Percentiles rank a stretch among this genome's conserved stretches.
These are phyloP conservation scores for Pichia sp. DNA, from an alignment of 1,139 yeast species.

Conservation along the genomic window DNA sequence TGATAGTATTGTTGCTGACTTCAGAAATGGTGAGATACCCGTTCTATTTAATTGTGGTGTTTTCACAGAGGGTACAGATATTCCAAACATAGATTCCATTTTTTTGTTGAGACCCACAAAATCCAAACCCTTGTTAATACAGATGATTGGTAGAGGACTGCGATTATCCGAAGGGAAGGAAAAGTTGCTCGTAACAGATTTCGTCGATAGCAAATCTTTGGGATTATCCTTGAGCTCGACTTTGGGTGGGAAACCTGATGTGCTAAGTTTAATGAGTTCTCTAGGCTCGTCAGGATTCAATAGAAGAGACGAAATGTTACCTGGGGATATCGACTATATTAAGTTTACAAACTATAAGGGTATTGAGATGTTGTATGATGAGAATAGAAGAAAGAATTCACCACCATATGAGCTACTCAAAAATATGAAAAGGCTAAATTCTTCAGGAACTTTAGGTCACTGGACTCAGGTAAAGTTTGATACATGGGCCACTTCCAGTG, in stretches of 20 bases:
- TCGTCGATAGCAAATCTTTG: slow-evolving; percentile 55
- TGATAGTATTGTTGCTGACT: slow-evolving; percentile 49
- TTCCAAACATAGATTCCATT: slow-evolving; percentile 82
- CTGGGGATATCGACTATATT: slow-evolving; percentile 26
- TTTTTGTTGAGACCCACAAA: slow-evolving; percentile 78
- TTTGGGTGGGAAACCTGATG: slow-evolving; percentile 42
- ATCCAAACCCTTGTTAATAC: slow-evolving; percentile 67
- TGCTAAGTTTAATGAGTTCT: slow-evolving; percentile 13
- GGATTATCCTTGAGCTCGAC: slow-evolving; percentile 65
- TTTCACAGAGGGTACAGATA: slow-evolving; percentile 93
- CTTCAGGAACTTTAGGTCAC: background rate
- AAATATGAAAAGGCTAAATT: slow-evolving; percentile 8
- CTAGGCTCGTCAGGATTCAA: slow-evolving; percentile 7
- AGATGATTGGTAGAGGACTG: slow-evolving; percentile 91
- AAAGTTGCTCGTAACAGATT: slow-evolving; percentile 71
- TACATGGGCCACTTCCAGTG: slow-evolving; percentile 15
- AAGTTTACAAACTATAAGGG: slow-evolving; percentile 28
- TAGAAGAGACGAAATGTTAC: slow-evolving; percentile 13
- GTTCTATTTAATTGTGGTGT: slow-evolving; percentile 86
- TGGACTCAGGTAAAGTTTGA: slow-evolving; percentile 14
- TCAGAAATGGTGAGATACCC: slow-evolving; percentile 57
- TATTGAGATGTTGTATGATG: slow-evolving; percentile 23
- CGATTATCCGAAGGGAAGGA: slow-evolving; percentile 58
- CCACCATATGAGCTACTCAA: slow-evolving; percentile 3
- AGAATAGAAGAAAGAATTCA: slow-evolving; percentile 24